Evolutionary conservation across 192 early-diverging fungal genomes (phyloP).

Genomic region (Umbelopsis vinacea): DNA sequence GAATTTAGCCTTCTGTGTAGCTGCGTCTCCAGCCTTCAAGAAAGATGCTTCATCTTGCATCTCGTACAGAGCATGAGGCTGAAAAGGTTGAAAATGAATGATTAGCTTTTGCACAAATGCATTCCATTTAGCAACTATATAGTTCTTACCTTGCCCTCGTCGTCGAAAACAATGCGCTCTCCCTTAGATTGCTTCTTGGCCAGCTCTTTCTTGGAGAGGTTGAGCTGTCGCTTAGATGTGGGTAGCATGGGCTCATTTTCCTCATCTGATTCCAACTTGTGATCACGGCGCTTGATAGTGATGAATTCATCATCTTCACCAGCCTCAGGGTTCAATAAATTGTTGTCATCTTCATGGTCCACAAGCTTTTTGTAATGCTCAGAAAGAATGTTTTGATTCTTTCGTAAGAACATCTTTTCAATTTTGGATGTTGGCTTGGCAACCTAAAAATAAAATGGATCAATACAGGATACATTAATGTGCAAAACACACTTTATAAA

Average conservation of each 20-base stretch:
- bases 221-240: slow-evolving; percentile 53
- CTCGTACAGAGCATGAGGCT: slow-evolving; percentile 71
- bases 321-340: slow-evolving; percentile 15
- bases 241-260: slow-evolving; percentile 35
- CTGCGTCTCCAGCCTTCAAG: slow-evolving; percentile 71
- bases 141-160: slow-evolving; percentile 78
- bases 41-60: slow-evolving; percentile 84
- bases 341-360: slow-evolving; percentile 60
- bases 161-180: slow-evolving; percentile 89
- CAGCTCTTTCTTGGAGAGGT: slow-evolving; percentile 67
- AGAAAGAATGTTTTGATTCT: slow-evolving; percentile 89
- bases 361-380: slow-evolving; percentile 90
- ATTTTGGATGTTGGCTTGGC: slow-evolving; percentile 73
- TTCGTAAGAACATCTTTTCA: slow-evolving; percentile 91
- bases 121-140: not conserved
- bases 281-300: slow-evolving; percentile 81
- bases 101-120: not conserved
- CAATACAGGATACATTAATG: not conserved
- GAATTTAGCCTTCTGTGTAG: slow-evolving; percentile 67
- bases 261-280: slow-evolving; percentile 65
- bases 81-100: slow-evolving; percentile 1
- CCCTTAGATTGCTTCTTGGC: slow-evolving; percentile 72
- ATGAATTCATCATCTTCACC: slow-evolving; percentile 81
- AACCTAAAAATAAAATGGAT: slow-evolving; percentile 20
- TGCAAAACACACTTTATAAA: not conserved